Conservation (phyloP, 352 stramenopile genomes). For the Pythium grandisporangium region DNA sequence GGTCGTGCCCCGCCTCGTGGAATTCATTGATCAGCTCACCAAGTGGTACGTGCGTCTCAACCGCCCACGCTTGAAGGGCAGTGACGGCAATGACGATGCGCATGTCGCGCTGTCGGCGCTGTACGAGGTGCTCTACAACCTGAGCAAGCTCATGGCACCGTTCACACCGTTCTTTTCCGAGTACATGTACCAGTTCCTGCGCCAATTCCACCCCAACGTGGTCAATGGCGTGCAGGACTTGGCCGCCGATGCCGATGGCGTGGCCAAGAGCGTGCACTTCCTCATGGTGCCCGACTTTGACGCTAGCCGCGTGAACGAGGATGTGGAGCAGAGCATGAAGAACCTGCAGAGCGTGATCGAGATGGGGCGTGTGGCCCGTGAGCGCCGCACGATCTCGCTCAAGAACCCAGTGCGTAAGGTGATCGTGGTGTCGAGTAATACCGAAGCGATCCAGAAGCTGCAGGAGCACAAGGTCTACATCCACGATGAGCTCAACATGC, state of each 20-base stretch:
- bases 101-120: conserved; percentile 88
- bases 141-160: conserved; percentile 95
- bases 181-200: conserved; percentile 99
- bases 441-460: conserved; percentile 63
- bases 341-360: conserved; percentile 96
- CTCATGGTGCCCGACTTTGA: conserved; percentile 94
- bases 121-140: conserved; percentile 97
- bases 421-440: conserved; percentile 90
- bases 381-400: conserved; percentile 95
- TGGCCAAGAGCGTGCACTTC: conserved; percentile 95
- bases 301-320: conserved; percentile 86
- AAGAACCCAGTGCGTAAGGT: conserved; percentile 97
- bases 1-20: conserved; percentile 96
- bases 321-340: conserved; percentile 92
- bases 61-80: conserved; percentile 95
- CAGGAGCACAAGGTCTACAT: conserved; percentile 91
- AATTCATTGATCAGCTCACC: conserved; percentile 98
- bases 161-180: conserved; percentile 99
- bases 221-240: conserved; percentile 39
- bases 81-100: conserved; percentile 81
- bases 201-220: conserved; percentile 92
- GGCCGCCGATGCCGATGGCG: conserved; percentile 82
- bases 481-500: conserved; percentile 96
- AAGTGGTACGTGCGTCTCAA: conserved; percentile 99
- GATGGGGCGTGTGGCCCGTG: conserved; percentile 93